phyloP scores from a whole-genome alignment of 2,329 filamentous ascomycete species.

The Phaeosphaeria sp. region DNA sequence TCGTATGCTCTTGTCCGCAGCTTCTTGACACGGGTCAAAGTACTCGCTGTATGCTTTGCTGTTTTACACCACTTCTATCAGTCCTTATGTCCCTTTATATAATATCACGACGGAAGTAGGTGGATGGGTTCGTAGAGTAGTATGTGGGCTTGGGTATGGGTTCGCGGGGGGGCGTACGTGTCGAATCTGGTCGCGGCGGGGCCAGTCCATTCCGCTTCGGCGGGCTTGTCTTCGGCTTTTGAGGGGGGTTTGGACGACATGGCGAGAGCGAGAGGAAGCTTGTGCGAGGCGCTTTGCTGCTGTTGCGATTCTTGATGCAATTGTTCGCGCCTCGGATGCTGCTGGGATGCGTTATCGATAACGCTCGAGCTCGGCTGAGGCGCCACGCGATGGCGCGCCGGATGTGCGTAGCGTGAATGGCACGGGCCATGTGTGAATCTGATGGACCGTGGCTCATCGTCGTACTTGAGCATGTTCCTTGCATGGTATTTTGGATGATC shows the following conservation, averaged over 20 bases:
- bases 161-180: constrained; percentile 36
- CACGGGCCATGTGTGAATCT: background rate
- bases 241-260: constrained; percentile 18
- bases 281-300: background rate
- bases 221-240: constrained; percentile 19
- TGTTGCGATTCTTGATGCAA: too few relatives aligned
- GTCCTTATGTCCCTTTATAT: background rate
- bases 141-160: background rate
- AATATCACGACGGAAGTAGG: too few relatives aligned
- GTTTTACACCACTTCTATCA: constrained; percentile 15
- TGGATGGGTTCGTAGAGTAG: too few relatives aligned
- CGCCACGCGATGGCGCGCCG: background rate
- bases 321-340: background rate
- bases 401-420: background rate
- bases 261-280: background rate
- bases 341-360: constrained; percentile 4
- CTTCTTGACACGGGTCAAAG: constrained; percentile 95
- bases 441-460: background rate
- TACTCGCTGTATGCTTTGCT: constrained; percentile 91
- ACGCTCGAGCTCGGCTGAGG: background rate
- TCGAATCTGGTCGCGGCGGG: constrained; percentile 49
- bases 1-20: constrained; percentile 81
- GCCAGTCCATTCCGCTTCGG: constrained; percentile 32
- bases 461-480: background rate
- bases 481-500: background rate